Evolutionary conservation across 257 asterid species (phyloP), one percentile per base, ranked within the genome.

Genomic region (Orobanche coerulescens): DNA sequence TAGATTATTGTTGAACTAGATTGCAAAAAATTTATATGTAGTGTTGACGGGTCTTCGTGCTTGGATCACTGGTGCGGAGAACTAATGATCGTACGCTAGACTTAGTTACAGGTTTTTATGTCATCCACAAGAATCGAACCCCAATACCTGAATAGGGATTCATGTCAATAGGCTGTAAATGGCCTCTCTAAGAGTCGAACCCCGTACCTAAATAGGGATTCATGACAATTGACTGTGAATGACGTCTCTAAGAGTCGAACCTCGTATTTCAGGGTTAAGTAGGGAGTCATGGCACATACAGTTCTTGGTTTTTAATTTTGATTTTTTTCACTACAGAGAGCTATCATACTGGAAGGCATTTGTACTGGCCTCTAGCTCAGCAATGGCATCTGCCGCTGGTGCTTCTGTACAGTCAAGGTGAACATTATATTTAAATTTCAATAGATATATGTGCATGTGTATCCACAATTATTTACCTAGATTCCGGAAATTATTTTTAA

Each of bases 331-430:
- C 33, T 60, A 0, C 66, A 72, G 79, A 65, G 64, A 62, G 73
- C 62, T 62, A 31, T 63, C 4, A 54, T 61, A 28, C 39, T 59
- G 65, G 51, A 12, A 40, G 46, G 72, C 49, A 26, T 24, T 42
- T 33, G 12, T 31, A 31, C 20, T 63, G 47, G 61, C 65, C 65
- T 65, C 71, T 57, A 15, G 61, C 71, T 30, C 71, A 67, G 65
- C 70, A 74, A 80, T 80, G 86, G 71, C 75, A 56, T 69, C 78
- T 31, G 63, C 68, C 6, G 48, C 76, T 58, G 78, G 81, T 51
- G 77, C 81, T 55, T 65, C 86, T 14, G 23, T 71, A 18, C 82
- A 74, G 56, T 74, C 82, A 69, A 80, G 86, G 86, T 80, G 67
- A 59, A 18, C 10, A 8, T 11, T 50, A 13, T 47, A 12, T 6